Evolutionary conservation across 495 filamentous ascomycete genomes (phyloP).

Genomic region (Viridothelium virens): DNA sequence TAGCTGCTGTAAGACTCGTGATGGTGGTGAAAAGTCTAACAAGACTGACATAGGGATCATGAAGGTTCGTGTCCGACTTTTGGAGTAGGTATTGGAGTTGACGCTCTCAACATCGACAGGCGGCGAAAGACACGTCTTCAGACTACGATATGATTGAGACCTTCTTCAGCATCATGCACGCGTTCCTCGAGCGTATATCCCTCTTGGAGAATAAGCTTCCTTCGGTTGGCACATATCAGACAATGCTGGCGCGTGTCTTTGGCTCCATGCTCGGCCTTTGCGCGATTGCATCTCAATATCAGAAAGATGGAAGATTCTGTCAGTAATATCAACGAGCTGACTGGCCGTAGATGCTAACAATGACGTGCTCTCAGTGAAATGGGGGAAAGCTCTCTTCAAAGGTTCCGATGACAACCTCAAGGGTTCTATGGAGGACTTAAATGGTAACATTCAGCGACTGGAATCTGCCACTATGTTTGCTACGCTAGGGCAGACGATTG

Average conservation of each 20-base stretch:
- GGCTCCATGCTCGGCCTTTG: slow-evolving; percentile 7
- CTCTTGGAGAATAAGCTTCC: slow-evolving; percentile 4
- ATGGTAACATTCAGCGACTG: slow-evolving; percentile 5
- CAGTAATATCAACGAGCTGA: not conserved
- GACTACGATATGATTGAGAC: slow-evolving; percentile 9
- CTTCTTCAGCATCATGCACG: slow-evolving; percentile 6
- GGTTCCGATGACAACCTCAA: slow-evolving; percentile 3
- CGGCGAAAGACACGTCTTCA: slow-evolving; percentile 8
- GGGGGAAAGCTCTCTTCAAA: slow-evolving; percentile 8
- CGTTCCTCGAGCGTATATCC: slow-evolving; percentile 10
- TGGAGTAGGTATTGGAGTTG: not conserved
- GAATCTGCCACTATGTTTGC: slow-evolving; percentile 3
- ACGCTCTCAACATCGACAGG: not conserved
- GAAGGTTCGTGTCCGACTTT: not conserved
- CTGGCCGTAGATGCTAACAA: not conserved
- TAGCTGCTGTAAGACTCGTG: too few species aligned
- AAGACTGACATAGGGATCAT: slow-evolving; percentile 2
- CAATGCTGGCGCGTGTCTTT: slow-evolving; percentile 10
- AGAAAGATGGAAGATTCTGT: slow-evolving; percentile 8
- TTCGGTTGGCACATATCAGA: not conserved
- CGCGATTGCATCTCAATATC: slow-evolving; percentile 4
- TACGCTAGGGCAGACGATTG: slow-evolving; percentile 2
- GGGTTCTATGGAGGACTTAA: not conserved
- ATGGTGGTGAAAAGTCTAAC: not conserved
- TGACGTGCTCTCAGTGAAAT: not conserved